Evolutionary conservation across 805 yeast genomes (phyloP).

Genomic region (Candida quercuum): DNA sequence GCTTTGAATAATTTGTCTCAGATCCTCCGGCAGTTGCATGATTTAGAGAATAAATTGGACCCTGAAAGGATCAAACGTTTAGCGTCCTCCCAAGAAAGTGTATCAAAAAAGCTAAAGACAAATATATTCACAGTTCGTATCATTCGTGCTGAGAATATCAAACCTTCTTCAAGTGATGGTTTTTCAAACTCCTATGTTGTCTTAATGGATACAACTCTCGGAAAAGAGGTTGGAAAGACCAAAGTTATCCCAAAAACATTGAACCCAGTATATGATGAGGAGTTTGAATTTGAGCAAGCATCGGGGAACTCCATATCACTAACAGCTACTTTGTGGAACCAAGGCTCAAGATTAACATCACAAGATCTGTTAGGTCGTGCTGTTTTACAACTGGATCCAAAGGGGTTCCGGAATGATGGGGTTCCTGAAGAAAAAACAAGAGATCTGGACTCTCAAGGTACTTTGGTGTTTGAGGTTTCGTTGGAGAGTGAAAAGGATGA

Average conservation of each 20-base stretch:
- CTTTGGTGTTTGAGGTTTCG: conserved; percentile 58
- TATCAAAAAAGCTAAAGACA: conserved; percentile 26
- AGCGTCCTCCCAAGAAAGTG: conserved; percentile 29
- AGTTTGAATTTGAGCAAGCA: conserved; percentile 51
- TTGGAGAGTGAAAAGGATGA: conserved; percentile 78
- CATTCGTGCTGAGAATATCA: conserved; percentile 57
- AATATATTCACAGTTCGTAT: conserved; percentile 62
- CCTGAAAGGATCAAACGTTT: conserved; percentile 46
- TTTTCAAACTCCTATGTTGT: conserved; percentile 56
- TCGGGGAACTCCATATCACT: conserved; percentile 40
- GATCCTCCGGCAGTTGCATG: conserved; percentile 41
- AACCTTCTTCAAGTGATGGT: conserved; percentile 40
- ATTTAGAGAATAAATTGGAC: conserved; percentile 50
- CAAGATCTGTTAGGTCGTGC: conserved; percentile 67
- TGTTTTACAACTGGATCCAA: conserved; percentile 54
- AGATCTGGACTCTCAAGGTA: conserved; percentile 62
- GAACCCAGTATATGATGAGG: conserved; percentile 85
- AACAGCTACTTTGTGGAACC: conserved; percentile 69
- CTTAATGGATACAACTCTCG: conserved; percentile 48
- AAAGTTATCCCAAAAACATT: conserved; percentile 52
- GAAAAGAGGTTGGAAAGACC: conserved; percentile 62
- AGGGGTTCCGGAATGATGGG: conserved; percentile 60
- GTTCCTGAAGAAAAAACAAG: conserved; percentile 54
- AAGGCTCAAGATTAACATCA: conserved; percentile 39
- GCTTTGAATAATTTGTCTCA: conserved; percentile 64